Conservation (phyloP, 83 land plant species). For the Thuja plicata region DNA sequence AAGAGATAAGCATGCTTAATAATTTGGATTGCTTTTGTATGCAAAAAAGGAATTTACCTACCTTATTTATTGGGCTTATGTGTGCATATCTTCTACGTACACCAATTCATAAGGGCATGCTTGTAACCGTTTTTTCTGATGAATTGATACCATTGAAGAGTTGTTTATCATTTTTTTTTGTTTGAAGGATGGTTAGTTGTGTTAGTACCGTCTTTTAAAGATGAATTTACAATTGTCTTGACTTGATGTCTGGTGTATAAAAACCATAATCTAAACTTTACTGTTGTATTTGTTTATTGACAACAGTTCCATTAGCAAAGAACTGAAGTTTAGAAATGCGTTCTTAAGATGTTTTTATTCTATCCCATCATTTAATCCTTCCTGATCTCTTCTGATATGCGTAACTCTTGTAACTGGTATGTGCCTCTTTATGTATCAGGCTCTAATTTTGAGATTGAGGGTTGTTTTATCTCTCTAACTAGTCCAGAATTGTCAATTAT, state of each 20-base stretch:
- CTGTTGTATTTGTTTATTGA: background rate
- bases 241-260: background rate
- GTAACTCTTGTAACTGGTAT: background rate
- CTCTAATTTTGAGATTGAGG: background rate
- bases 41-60: background rate
- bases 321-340: background rate
- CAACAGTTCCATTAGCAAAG: background rate
- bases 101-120: background rate
- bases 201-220: background rate
- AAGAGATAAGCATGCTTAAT: background rate
- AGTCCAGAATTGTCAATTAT: background rate
- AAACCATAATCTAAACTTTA: background rate
- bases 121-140: background rate
- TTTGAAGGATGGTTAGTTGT: background rate
- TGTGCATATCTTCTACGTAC: background rate
- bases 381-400: background rate
- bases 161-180: background rate
- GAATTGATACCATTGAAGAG: background rate
- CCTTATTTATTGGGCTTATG: background rate
- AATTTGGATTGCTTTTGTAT: background rate
- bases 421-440: background rate
- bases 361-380: background rate
- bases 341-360: background rate
- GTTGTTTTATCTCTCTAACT: constrained; percentile 2
- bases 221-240: background rate